These are phyloP conservation scores for Fraxinus albicans DNA, from an alignment of 305 asterid species.

Conservation along the genomic window DNA sequence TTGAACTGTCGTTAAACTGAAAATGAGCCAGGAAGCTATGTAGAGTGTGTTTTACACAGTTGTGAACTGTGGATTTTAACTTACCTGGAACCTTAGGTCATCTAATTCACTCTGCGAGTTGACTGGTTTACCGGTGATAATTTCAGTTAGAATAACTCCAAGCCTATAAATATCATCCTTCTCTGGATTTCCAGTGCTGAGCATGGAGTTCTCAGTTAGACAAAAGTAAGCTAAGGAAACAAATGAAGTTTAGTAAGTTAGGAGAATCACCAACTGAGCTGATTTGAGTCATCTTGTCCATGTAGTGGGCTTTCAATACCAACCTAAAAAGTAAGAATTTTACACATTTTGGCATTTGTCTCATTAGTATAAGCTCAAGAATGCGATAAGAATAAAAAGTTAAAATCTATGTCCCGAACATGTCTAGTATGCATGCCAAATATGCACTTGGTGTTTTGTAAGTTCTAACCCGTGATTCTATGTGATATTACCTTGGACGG, in stretches of 20 bases:
- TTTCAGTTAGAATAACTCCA: conserved; percentile 70
- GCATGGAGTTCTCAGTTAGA: background rate
- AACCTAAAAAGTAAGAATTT: conserved; percentile 38
- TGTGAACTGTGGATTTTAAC: background rate
- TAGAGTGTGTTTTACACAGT: background rate
- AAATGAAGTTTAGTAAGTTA: background rate
- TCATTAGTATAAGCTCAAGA: background rate
- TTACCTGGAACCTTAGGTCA: conserved; percentile 76
- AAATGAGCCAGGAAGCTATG: background rate
- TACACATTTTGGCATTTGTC: background rate
- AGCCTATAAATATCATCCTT: conserved; percentile 80
- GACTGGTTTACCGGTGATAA: conserved; percentile 65
- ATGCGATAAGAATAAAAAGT: background rate
- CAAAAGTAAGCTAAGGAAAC: background rate
- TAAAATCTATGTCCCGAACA: background rate
- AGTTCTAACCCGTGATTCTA: background rate
- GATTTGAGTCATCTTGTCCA: background rate
- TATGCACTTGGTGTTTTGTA: background rate
- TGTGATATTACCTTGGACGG: conserved; percentile 62
- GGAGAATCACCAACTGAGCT: background rate
- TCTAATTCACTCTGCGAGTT: conserved; percentile 59
- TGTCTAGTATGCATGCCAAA: background rate
- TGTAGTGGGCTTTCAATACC: conserved; percentile 60
- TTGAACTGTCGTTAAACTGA: background rate
- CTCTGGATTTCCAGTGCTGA: conserved; percentile 46